Evolutionary conservation across 192 early-diverging fungal species (phyloP).

Genomic region (Coemansia sp.): DNA sequence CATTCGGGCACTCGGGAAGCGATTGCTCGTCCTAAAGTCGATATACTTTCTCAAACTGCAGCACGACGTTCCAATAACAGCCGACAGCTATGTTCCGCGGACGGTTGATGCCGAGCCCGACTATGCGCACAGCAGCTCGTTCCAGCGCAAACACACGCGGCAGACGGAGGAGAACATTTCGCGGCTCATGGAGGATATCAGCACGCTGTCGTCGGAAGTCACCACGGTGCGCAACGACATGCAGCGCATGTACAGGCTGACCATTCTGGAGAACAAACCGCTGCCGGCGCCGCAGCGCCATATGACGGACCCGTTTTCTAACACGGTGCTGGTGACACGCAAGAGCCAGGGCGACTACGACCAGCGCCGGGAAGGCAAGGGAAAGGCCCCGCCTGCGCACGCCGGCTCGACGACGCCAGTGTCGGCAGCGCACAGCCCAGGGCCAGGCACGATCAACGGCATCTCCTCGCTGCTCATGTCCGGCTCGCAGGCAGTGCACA

Average conservation of each 20-base stretch:
- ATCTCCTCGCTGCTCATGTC: conserved; percentile 38
- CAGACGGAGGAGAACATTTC: conserved; percentile 44
- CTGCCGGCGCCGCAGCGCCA: conserved; percentile 37
- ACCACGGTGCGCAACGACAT: conserved; percentile 40
- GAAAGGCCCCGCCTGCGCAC: conserved; percentile 3
- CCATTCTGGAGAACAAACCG: conserved; percentile 51
- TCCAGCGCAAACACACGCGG: conserved; percentile 47
- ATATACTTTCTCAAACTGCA: conserved; percentile 83
- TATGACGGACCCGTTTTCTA: conserved; percentile 34
- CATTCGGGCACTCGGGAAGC: conserved; percentile 80
- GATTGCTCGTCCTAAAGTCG: conserved; percentile 85
- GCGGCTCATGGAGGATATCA: conserved; percentile 47
- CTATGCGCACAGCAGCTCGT: conserved; percentile 41
- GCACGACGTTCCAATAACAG: conserved; percentile 75
- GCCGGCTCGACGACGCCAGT: conserved; percentile 17
- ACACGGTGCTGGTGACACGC: conserved; percentile 28
- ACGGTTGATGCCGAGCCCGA: conserved; percentile 56
- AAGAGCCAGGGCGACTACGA: conserved; percentile 33
- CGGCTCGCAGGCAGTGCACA: conserved; percentile 24
- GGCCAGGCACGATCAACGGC: conserved; percentile 17
- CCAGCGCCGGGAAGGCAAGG: conserved; percentile 29
- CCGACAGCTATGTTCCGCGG: conserved; percentile 83
- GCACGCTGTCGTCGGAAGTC: conserved; percentile 42
- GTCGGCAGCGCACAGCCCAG: conserved; percentile 35
- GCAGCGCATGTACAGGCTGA: conserved; percentile 52